phyloP scores from a whole-genome alignment of 352 stramenopile genomes.

The Pythium pyrilobum region DNA sequence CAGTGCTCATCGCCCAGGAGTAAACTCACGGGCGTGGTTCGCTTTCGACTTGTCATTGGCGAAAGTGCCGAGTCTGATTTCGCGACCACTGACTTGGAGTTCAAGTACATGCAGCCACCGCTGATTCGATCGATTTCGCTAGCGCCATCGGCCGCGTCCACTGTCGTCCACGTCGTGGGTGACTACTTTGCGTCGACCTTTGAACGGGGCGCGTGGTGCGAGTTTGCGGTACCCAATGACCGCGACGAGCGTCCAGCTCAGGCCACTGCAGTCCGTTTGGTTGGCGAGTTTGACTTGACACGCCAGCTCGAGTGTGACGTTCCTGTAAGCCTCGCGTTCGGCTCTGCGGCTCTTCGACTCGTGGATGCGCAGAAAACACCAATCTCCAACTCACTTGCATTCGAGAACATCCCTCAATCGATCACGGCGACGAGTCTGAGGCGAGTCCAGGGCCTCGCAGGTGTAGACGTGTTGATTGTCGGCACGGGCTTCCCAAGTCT shows the following conservation, averaged over 20 bases:
- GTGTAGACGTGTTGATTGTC: neutral
- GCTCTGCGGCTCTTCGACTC: neutral
- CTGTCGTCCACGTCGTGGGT: no score
- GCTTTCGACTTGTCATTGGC: neutral
- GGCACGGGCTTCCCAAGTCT: neutral
- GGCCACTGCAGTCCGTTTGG: no score
- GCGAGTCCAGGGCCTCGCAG: neutral
- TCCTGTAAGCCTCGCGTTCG: neutral
- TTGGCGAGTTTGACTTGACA: no score
- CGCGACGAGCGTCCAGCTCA: no score
- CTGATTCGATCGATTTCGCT: neutral
- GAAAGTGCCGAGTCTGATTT: neutral
- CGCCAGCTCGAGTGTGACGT: no score
- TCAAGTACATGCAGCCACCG: neutral
- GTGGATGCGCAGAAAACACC: neutral
- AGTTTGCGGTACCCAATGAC: no score
- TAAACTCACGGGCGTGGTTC: neutral
- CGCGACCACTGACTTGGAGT: neutral
- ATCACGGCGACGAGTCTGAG: neutral
- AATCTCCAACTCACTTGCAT: neutral
- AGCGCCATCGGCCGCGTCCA: neutral
- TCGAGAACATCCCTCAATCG: neutral
- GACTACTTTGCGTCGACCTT: no score
- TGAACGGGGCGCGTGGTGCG: no score
- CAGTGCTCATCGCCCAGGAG: slow-evolving; percentile 2